Evolutionary conservation across 139 green algal species (phyloP).

Genomic region (Zygnema circumcarinatum): DNA sequence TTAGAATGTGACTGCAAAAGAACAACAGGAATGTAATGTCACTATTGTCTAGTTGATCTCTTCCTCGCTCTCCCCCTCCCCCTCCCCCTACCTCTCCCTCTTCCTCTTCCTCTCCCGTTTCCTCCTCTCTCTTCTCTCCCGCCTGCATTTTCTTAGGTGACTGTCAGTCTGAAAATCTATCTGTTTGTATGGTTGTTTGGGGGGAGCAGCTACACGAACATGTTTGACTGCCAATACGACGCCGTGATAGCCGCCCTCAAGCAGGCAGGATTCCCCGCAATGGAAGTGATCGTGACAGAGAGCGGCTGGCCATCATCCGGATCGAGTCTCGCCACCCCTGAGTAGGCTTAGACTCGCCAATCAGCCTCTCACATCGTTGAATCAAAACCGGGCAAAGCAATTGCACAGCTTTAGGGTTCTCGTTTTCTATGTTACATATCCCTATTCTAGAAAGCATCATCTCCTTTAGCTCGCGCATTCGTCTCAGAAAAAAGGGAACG

Average conservation of each 20-base stretch:
- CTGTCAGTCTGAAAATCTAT: too few species aligned
- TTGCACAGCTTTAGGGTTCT: too few species aligned
- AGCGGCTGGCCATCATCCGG: not conserved
- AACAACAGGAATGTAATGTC: too few species aligned
- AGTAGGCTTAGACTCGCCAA: too few species aligned
- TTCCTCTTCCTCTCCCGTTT: not conserved
- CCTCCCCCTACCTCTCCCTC: slow-evolving; percentile 11
- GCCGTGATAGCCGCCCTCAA: not conserved
- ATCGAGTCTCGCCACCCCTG: not conserved
- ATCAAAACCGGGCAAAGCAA: too few species aligned
- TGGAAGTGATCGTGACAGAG: not conserved
- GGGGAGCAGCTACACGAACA: not conserved
- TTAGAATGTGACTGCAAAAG: too few species aligned
- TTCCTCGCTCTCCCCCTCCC: not conserved
- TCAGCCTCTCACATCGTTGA: too few species aligned
- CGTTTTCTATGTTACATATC: too few species aligned
- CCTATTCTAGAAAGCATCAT: too few species aligned
- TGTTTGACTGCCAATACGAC: not conserved
- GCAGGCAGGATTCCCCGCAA: not conserved
- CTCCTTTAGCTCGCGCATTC: too few species aligned
- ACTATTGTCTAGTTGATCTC: not conserved
- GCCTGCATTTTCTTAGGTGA: not conserved
- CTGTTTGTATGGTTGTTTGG: not conserved
- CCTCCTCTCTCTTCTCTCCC: not conserved
- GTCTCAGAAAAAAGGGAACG: too few species aligned